Evolutionary conservation across 225 moss, liverwort and hornwort species (phyloP), one percentile per base, ranked within the genome.

Genomic region (Physcomitrium patens): DNA sequence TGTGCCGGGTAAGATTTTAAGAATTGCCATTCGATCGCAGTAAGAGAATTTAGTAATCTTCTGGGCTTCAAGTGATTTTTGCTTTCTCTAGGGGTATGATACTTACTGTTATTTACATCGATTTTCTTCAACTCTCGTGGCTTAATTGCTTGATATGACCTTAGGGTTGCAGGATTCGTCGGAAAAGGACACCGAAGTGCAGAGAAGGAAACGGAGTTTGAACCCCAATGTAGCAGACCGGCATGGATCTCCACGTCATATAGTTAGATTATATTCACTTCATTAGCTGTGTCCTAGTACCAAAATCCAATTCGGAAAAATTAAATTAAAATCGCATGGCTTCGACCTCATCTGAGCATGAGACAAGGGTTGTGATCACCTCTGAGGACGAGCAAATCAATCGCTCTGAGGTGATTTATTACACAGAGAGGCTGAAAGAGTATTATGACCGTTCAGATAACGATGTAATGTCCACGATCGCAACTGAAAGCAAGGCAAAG

Each of bases 361-460:
- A 49, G 10, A 17, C 63, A 74, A 58, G 19, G 22, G 53, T 65
- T 46, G 52, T 60, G 42, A 53, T 58, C 1, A 8, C 49, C 12
- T 23, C 60, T 44, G 10, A 65, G 10, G 54, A 48, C 72, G 71
- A 60, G 66, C 73, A 71, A 48, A 78, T 86, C 60, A 81, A 76
- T 65, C 28, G 73, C 53, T 76, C 81, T 9, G 73, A 86, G 73
- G 83, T 81, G 45, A 62, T 81, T 17, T 81, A 86, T 41, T 79
- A 78, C 42, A 81, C 76, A 61, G 76, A 76, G 63, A 78, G 78
- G 73, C 83, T 86, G 31, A 77, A 76, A 73, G 86, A 83, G 43
- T 86, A 83, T 49, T 78, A 76, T 26, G 83, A 80, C 44, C 80
- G 66, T 46, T 78, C 76, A 20, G 55, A 81, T 70, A 63, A 14